These are phyloP conservation scores for Forsythia viridissima DNA, from an alignment of 257 asterid species.

Conservation along the genomic window DNA sequence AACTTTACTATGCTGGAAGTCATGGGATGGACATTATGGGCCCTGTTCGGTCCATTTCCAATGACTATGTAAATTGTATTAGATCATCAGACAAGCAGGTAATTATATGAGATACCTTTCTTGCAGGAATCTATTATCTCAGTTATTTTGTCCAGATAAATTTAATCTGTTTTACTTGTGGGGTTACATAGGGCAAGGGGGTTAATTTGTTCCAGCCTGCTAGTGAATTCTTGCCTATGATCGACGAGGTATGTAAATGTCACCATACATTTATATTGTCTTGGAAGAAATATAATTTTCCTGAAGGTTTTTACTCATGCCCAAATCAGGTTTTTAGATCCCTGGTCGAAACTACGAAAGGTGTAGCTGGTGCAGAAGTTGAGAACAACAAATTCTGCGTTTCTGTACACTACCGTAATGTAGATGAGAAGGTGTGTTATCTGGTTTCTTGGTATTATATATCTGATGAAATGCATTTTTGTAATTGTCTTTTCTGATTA, in stretches of 20 bases:
- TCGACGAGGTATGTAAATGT: conserved; percentile 59
- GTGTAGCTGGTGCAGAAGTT: conserved; percentile 66
- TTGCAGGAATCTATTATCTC: conserved; percentile 9
- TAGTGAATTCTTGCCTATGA: conserved; percentile 86
- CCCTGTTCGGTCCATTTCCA: conserved; percentile 62
- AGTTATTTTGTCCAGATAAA: neutral
- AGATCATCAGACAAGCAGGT: conserved; percentile 82
- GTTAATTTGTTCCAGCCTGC: conserved; percentile 95
- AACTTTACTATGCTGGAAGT: conserved; percentile 94
- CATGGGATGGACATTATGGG: conserved; percentile 99
- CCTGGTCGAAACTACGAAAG: conserved; percentile 68
- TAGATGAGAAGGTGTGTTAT: conserved; percentile 66
- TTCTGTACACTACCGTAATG: conserved; percentile 95
- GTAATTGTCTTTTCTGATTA: conserved; percentile 10
- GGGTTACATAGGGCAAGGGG: conserved; percentile 70
- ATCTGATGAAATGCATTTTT: neutral
- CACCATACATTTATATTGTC: neutral
- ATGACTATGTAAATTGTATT: conserved; percentile 51
- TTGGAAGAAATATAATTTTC: neutral
- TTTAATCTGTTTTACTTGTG: conserved; percentile 1
- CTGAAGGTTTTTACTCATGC: neutral
- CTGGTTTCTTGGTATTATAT: conserved; percentile 1
- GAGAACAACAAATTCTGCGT: conserved; percentile 96
- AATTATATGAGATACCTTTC: conserved; percentile 13
- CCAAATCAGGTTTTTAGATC: conserved; percentile 69